Base-by-base conservation (phyloP, 768 basidiomycete species). In the Rhodosporidiobolus odoratus region DNA sequence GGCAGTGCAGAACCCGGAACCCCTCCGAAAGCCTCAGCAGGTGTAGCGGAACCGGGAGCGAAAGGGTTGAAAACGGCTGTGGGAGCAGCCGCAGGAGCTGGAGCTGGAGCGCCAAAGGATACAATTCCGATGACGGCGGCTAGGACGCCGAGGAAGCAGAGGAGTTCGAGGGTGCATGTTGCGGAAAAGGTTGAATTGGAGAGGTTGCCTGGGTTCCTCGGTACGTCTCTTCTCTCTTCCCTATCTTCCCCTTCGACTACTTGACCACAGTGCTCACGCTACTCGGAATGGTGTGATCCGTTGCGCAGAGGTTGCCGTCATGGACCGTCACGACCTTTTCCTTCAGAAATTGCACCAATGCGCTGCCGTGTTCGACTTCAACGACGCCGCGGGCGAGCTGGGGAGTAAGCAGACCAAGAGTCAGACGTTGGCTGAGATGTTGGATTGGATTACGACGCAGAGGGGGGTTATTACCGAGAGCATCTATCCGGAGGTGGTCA, bases 331-430 rank as follows among this genome's bases (percentile, higher is more conserved):
- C 41, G 88, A 89, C 69, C 84, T 99, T 45, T 98, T 99, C 80
- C 83, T 98, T 78, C 91, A 85, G 81, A 99, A 99, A 81, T 85
- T 99, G 63, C 88, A 89, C 80, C 96, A 99, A 79, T 98, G 95
- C 82, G 88, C 90, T 65, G 93, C 97, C 72, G 82, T 99, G 50
- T 99, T 99, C 80, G 96, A 99, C 82, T 99, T 99, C 81, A 98
- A 97, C 79, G 96, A 99, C 79, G 90, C 93, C 56, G 94, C 90
- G 77, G 84, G 90, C 37, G 96, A 99, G 77, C 85, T 99, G 78
- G 90, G 89, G 80, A 94, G 93, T 75, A 99, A 99, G 82, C 95
- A 97, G 80, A 90, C 98, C 82, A 99, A 99, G 83, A 91, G 94
- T 3, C 92, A 96, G 80, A 92, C 96, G 21, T 82, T 99, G 71